These are phyloP conservation scores for Poa pratensis DNA, from an alignment of 176 grass and related monocot genomes.

Conservation along the genomic window DNA sequence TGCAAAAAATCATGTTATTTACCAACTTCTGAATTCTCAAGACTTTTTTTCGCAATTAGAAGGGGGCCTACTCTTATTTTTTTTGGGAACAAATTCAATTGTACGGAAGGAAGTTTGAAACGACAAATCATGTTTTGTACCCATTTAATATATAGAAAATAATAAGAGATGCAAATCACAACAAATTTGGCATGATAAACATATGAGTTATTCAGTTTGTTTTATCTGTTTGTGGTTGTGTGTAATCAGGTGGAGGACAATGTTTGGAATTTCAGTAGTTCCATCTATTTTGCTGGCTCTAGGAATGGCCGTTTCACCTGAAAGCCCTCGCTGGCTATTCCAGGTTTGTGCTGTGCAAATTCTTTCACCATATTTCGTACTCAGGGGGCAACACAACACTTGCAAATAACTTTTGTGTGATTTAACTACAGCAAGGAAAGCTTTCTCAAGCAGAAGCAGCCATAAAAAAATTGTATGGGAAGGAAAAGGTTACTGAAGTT, in stretches of 20 bases:
- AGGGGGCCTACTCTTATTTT: not conserved
- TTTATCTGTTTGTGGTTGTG: constrained; percentile 30
- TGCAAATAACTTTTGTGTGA: constrained; percentile 20
- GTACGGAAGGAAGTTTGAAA: not conserved
- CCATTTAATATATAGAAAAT: constrained; percentile 5
- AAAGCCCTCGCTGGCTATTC: constrained; percentile 99
- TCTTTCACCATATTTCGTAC: not conserved
- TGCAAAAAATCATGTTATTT: not conserved
- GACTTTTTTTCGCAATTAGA: not conserved
- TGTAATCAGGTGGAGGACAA: constrained; percentile 92
- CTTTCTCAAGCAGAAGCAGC: constrained; percentile 86
- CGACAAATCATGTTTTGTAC: not conserved
- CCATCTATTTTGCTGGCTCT: constrained; percentile 87
- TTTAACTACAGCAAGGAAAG: constrained; percentile 84
- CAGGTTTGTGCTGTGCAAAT: constrained; percentile 65
- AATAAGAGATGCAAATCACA: not conserved
- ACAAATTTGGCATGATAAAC: constrained; percentile 11
- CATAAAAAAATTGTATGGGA: constrained; percentile 92
- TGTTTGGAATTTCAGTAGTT: constrained; percentile 83
- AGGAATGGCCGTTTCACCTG: constrained; percentile 68
- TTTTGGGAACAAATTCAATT: constrained; percentile 29
- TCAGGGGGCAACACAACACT: not conserved
- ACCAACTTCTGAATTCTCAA: constrained; percentile 9
- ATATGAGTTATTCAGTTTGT: not conserved
- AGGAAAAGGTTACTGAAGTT: constrained; percentile 83